Conservation (phyloP, 2,329 filamentous ascomycete species). For the Calonectria pauciramosa region DNA sequence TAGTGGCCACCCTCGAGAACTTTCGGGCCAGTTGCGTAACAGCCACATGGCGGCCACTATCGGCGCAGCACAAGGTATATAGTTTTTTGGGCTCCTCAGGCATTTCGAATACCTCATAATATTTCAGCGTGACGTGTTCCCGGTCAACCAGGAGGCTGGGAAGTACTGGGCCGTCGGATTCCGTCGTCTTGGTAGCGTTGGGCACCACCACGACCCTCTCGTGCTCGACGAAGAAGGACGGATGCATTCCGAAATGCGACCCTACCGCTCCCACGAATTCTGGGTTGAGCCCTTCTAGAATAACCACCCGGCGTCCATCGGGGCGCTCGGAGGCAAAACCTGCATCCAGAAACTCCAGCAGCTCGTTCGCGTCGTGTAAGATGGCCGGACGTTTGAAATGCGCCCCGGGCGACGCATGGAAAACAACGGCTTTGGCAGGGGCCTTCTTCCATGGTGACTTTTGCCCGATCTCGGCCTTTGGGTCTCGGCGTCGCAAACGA, state of each 20-base stretch:
- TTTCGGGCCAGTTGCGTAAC: neutral
- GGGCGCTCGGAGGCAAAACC: neutral
- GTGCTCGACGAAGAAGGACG: constrained; percentile 7
- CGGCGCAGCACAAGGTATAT: neutral
- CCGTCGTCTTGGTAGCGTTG: neutral
- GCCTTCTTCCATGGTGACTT: neutral
- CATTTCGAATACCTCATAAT: neutral
- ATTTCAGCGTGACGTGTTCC: neutral
- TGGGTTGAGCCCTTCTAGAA: constrained; percentile 4
- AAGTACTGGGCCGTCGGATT: neutral
- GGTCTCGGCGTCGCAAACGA: neutral
- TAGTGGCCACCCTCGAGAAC: neutral
- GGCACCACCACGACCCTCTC: neutral
- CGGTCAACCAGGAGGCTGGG: neutral
- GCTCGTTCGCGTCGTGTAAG: neutral
- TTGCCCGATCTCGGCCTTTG: neutral
- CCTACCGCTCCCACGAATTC: neutral
- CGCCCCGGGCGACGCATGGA: neutral
- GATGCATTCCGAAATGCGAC: constrained; percentile 11
- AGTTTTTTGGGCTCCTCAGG: neutral
- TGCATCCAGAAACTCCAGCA: neutral
- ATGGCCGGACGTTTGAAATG: neutral
- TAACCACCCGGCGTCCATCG: neutral
- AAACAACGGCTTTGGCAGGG: neutral
- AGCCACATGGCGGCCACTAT: neutral